A percentile compares a stretch with the other conserved stretches of the same genome.
Conservation (phyloP, 352 stramenopile genomes). For the Globisporangium iwayamae region DNA sequence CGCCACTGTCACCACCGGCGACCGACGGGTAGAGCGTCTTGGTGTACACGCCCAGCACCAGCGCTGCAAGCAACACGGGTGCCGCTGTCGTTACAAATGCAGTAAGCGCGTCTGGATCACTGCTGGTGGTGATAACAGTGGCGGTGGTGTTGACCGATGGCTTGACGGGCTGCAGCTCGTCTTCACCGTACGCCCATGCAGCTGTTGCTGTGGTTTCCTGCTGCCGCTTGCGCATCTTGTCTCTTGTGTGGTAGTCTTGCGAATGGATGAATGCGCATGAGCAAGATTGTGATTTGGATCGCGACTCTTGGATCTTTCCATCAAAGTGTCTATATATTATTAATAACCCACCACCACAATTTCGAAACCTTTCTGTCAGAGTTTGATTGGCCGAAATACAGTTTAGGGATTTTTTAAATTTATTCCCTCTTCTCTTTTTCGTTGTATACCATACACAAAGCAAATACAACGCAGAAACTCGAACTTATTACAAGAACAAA, state of each 20-base stretch:
- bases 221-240: constrained; percentile 5
- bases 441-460: too few species aligned
- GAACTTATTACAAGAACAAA: too few species aligned
- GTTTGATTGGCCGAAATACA: too few species aligned
- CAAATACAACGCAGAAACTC: too few species aligned
- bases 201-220: neutral
- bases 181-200: neutral
- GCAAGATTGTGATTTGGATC: neutral
- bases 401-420: too few species aligned
- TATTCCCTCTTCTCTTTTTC: too few species aligned
- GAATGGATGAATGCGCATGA: neutral
- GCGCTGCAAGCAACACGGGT: constrained; percentile 4
- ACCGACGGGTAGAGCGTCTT: constrained; percentile 84
- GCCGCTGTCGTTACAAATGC: neutral
- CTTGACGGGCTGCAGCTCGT: neutral
- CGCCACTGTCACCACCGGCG: constrained; percentile 88
- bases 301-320: neutral
- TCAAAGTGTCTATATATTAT: neutral
- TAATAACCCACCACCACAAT: too few species aligned
- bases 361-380: too few species aligned
- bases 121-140: neutral
- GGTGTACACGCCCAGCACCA: constrained; percentile 64
- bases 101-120: neutral
- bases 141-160: neutral
- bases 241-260: neutral